These are phyloP conservation scores for Penicillium canariense DNA, from an alignment of 495 filamentous ascomycete genomes.

Conservation along the genomic window DNA sequence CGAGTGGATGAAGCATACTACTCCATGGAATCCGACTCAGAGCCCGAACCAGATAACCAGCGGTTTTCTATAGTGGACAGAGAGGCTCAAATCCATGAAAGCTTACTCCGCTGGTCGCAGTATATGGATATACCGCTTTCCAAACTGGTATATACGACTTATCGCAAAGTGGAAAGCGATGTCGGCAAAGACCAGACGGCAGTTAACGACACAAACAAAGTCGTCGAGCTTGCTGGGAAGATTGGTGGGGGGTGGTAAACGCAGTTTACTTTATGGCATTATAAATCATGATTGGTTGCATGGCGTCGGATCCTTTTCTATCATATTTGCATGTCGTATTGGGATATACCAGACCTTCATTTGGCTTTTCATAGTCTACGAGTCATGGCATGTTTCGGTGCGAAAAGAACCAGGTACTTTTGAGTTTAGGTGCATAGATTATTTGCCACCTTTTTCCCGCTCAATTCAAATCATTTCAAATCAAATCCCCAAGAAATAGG, in stretches of 20 bases:
- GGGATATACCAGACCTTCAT: slow-evolving; percentile 20
- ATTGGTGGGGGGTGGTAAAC: slow-evolving; percentile 89
- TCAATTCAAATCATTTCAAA: background rate
- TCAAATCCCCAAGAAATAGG: too few species aligned
- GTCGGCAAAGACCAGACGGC: slow-evolving; percentile 70
- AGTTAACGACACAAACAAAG: slow-evolving; percentile 66
- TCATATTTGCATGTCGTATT: slow-evolving; percentile 16
- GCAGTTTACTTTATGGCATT: background rate
- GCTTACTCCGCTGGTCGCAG: slow-evolving; percentile 69
- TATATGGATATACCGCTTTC: slow-evolving; percentile 67
- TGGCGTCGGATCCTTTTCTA: slow-evolving; percentile 14
- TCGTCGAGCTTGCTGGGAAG: slow-evolving; percentile 86
- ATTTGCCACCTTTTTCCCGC: too few species aligned
- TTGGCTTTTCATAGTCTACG: slow-evolving; percentile 1
- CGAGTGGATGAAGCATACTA: slow-evolving; percentile 94
- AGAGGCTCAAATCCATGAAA: slow-evolving; percentile 45
- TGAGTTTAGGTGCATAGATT: background rate
- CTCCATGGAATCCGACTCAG: slow-evolving; percentile 65
- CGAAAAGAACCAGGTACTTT: background rate
- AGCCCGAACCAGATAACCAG: slow-evolving; percentile 22
- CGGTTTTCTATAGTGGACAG: slow-evolving; percentile 27
- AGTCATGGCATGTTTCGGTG: background rate
- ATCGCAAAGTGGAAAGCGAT: slow-evolving; percentile 89
- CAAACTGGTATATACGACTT: slow-evolving; percentile 78
- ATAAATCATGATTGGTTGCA: slow-evolving; percentile 16